Base-by-base conservation (phyloP, 306 rosid genomes). In the Gillenia trifoliata region DNA sequence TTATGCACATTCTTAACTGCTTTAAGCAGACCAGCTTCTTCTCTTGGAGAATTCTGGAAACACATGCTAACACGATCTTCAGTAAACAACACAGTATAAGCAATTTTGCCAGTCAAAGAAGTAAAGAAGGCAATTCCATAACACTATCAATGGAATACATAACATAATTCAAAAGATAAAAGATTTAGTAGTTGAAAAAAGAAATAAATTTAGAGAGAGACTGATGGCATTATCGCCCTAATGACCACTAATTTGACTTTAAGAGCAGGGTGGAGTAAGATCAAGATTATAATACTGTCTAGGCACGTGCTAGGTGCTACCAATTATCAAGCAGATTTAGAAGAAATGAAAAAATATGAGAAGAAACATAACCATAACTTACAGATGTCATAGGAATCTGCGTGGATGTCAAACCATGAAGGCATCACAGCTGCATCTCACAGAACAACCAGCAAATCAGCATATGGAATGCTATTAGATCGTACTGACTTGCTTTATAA, bases 371-470 rank as follows among this genome's bases (percentile, higher is more conserved):
- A 74, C 49, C 72, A 60, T 11, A 54, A 84, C 91, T 90, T 80
- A 90, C 96, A 75, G 88, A 84, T 11, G 93, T 88, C 36, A 88
- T 68, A 23, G 96, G 96, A 85, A 90, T 85, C 78, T 93, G n/a
- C 93, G 1, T 76, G 89, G 75, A 88, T 84, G 85, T 93, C 98
- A 83, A 91, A 93, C 96, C 97, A 93, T 45, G 98, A 93, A 77
- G 91, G 96, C 97, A 93, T 91, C 43, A 83, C 79, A 17, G 82
- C 50, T 73, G 93, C 96, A 75, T 85, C 93, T 93, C n/a, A n/a
- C n/a, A 50, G 85, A 85, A 81, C 50, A 77, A 74, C 74, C 83
- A 52, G 30, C 7, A 74, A 43, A 75, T 23, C 34, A 80, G 34
- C 63, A 50, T 0, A 9, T 0, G 6, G 31, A 41, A 43, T 15